A percentile compares a stretch with the other conserved stretches of the same genome.
Conservation (phyloP, 2,329 filamentous ascomycete species). For the Fusarium bulbicola region DNA sequence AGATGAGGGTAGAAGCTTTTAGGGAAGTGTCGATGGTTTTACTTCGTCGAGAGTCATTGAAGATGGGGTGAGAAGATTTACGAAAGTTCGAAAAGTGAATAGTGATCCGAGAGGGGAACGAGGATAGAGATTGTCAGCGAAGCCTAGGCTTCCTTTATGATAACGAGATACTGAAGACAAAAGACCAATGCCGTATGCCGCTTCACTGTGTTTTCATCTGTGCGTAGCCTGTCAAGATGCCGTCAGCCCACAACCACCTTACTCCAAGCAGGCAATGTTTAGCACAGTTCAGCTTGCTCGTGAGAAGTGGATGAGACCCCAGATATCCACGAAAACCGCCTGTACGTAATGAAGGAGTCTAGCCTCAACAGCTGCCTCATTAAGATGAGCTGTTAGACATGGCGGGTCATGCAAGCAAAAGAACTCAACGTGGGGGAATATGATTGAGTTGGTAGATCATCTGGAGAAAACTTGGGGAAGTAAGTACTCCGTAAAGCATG, state of each 20-base stretch:
- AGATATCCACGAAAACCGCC: not conserved
- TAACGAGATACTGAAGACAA: not conserved
- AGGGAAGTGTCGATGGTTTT: not conserved
- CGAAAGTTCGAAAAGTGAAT: accelerated
- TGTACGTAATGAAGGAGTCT: not conserved
- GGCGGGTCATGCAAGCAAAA: not conserved
- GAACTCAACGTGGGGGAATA: not conserved
- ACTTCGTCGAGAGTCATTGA: not conserved
- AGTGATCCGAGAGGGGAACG: not conserved
- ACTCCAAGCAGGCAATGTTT: not conserved
- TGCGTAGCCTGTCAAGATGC: not conserved
- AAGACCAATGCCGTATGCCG: not conserved
- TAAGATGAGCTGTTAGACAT: not conserved
- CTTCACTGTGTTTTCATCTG: accelerated
- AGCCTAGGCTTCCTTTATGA: not conserved
- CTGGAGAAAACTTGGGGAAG: conserved; percentile 29
- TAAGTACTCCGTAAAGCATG: not conserved
- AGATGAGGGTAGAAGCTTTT: conserved; percentile 33
- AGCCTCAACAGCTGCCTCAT: not conserved
- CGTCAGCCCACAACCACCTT: not conserved
- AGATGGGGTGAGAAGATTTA: not conserved
- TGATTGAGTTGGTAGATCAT: conserved; percentile 12
- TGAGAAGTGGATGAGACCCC: not conserved
- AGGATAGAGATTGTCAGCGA: not conserved
- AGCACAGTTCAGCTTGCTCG: not conserved